A percentile compares a stretch with the other conserved stretches of the same genome.
Evolutionary conservation across 768 basidiomycete genomes (phyloP).

Genomic region (Antrodiella citrinella): DNA sequence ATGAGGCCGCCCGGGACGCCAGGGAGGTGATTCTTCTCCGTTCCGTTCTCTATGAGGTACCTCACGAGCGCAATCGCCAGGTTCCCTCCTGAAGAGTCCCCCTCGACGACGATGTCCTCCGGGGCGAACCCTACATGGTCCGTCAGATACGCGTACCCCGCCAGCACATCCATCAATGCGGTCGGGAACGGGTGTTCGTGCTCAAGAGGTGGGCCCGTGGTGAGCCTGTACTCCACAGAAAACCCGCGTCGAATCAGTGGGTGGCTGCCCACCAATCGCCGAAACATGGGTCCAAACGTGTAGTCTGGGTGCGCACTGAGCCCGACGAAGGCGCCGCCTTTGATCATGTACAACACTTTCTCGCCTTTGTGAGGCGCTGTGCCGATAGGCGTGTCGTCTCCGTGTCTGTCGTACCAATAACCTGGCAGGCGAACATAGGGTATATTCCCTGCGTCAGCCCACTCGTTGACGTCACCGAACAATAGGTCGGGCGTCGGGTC

Average conservation of each 20-base stretch:
- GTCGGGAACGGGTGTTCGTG: constrained; percentile 54
- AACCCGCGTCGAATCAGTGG: constrained; percentile 34
- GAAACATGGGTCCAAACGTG: neutral
- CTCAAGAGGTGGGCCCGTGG: constrained; percentile 31
- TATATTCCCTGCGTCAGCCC: constrained; percentile 23
- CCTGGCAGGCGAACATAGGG: constrained; percentile 24
- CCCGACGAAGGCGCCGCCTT: constrained; percentile 9
- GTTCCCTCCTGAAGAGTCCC: constrained; percentile 71
- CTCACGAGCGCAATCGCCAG: constrained; percentile 50
- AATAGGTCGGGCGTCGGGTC: constrained; percentile 26
- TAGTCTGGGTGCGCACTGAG: neutral
- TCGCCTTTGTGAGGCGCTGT: neutral
- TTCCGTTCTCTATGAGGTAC: constrained; percentile 40
- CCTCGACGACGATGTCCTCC: constrained; percentile 50
- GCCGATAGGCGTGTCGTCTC: neutral
- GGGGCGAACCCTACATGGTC: constrained; percentile 44
- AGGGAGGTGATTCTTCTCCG: constrained; percentile 18
- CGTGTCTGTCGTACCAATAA: constrained; percentile 22
- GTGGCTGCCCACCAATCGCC: neutral
- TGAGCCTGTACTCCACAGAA: constrained; percentile 63
- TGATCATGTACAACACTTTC: constrained; percentile 4
- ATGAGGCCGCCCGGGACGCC: constrained; percentile 41
- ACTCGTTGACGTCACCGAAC: constrained; percentile 21
- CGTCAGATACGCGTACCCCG: constrained; percentile 62
- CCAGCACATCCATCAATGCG: constrained; percentile 60